Conservation (phyloP, 192 early-diverging fungal genomes). For the Podila epigama region DNA sequence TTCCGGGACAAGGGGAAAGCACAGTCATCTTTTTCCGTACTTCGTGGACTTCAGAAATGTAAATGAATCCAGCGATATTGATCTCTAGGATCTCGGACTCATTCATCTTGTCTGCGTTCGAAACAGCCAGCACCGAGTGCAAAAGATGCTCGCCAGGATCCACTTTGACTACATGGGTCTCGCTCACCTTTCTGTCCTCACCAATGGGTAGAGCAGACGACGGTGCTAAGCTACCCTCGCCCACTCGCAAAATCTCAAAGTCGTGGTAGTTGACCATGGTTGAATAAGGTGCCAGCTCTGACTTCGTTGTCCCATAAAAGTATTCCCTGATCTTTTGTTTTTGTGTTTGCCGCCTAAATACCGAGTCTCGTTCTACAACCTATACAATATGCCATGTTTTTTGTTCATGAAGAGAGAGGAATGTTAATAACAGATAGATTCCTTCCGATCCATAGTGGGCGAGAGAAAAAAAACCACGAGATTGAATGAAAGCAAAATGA, state of each 20-base stretch:
- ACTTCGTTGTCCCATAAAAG: conserved; percentile 89
- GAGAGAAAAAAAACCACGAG: not conserved
- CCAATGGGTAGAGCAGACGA: conserved; percentile 93
- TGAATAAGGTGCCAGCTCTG: conserved; percentile 83
- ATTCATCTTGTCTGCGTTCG: conserved; percentile 63
- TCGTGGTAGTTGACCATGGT: conserved; percentile 83
- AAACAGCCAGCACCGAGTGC: conserved; percentile 88
- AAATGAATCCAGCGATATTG: conserved; percentile 82
- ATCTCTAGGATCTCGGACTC: conserved; percentile 68
- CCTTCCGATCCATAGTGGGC: not conserved
- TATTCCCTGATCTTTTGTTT: conserved; percentile 85
- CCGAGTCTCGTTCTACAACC: conserved; percentile 88
- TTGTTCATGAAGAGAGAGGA: too few species aligned
- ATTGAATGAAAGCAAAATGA: conserved; percentile 1
- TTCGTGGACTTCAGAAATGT: conserved; percentile 87
- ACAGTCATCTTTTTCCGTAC: conserved; percentile 82
- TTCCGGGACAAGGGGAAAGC: conserved; percentile 85
- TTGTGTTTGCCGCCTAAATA: conserved; percentile 72
- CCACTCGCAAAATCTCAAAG: conserved; percentile 78
- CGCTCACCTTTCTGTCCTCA: conserved; percentile 76
- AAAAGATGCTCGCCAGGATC: conserved; percentile 81
- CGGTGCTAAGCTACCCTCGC: conserved; percentile 81
- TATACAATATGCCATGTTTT: conserved; percentile 45
- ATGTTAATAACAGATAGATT: too few species aligned
- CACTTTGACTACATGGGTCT: conserved; percentile 82